Evolutionary conservation across 257 asterid species (phyloP), one percentile per base, ranked within the genome.

Genomic region (Lavandula angustifolia): DNA sequence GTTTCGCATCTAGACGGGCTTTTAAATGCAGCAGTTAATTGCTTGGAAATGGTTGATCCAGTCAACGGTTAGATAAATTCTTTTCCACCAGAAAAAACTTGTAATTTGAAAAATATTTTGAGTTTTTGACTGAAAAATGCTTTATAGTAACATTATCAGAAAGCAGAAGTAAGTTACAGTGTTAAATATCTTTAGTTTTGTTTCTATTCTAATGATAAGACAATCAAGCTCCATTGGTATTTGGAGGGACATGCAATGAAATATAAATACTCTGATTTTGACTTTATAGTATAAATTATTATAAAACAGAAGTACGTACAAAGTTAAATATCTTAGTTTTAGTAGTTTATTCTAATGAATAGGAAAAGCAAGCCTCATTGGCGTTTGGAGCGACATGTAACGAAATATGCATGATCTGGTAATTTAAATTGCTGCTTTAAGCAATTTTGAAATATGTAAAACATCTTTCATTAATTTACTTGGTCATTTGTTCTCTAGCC

Each of bases 1-100:
- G 63, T 87, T 75, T 85, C 96, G 75, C 95, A 87, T 66, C 65
- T 75, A 3, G 80, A 79, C 68, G 87, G 92, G 77, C 80, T 91
- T 40, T 61, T 85, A 60, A 73, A 76, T 70, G 87, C 95, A 66
- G 91, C 86, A 31, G 58, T 91, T 54, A 70, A 75, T 67, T 84
- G 91, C 80, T 69, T 87, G 77, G 78, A 67, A 67, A 78, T 77
- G 68, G 51, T 75, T 62, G 87, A 76, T 70, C 54, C 73, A 43
- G 64, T 69, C 67, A 74, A 82, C 76, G 98, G 98, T 91, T 75
- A 76, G 91, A 67, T 59, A 62, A 50, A 47, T 74, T 60, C 54
- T 73, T 71, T 65, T 66, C 75, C 60, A 59, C 70, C 49, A 49
- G 52, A 63, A 35, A 53, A 35, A 27, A n/a, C 60, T 60, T 69